Conservation (phyloP, 192 early-diverging fungal species). For the Coemansia sp. region DNA sequence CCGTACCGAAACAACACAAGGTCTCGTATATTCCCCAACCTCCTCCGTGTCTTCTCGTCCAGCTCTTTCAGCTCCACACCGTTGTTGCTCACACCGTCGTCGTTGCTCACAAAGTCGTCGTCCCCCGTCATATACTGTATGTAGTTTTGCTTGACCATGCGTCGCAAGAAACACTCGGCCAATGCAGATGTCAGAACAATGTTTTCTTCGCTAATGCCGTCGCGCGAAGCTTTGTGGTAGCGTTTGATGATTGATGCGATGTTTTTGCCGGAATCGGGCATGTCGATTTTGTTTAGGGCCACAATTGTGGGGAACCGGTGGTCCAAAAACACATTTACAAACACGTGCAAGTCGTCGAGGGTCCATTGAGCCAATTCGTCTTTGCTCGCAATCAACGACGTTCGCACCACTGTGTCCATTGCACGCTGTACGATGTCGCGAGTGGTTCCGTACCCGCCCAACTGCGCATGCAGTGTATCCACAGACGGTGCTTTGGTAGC, state of each 20-base stretch:
- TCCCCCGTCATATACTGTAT: conserved; percentile 58
- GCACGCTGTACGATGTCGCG: conserved; percentile 31
- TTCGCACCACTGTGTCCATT: conserved; percentile 15
- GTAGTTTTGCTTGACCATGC: conserved; percentile 59
- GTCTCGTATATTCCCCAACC: conserved; percentile 68
- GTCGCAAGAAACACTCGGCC: conserved; percentile 64
- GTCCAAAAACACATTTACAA: conserved; percentile 72
- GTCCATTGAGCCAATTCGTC: conserved; percentile 62
- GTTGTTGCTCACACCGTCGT: conserved; percentile 43
- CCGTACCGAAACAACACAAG: conserved; percentile 83
- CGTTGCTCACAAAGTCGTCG: conserved; percentile 57
- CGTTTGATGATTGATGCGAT: conserved; percentile 74
- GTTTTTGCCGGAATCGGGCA: conserved; percentile 80
- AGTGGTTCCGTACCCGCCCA: conserved; percentile 49
- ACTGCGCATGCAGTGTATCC: conserved; percentile 50
- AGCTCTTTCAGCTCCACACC: conserved; percentile 38
- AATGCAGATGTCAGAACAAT: conserved; percentile 66
- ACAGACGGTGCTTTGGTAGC: conserved; percentile 49
- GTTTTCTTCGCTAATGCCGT: conserved; percentile 45
- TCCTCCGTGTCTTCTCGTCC: conserved; percentile 57
- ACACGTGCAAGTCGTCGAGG: conserved; percentile 55
- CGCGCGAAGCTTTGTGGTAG: conserved; percentile 43
- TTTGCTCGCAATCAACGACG: neutral
- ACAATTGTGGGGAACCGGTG: conserved; percentile 80
- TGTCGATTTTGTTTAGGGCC: conserved; percentile 84